Conservation (phyloP, 2,329 filamentous ascomycete species). For the Alternaria triticimaculans region DNA sequence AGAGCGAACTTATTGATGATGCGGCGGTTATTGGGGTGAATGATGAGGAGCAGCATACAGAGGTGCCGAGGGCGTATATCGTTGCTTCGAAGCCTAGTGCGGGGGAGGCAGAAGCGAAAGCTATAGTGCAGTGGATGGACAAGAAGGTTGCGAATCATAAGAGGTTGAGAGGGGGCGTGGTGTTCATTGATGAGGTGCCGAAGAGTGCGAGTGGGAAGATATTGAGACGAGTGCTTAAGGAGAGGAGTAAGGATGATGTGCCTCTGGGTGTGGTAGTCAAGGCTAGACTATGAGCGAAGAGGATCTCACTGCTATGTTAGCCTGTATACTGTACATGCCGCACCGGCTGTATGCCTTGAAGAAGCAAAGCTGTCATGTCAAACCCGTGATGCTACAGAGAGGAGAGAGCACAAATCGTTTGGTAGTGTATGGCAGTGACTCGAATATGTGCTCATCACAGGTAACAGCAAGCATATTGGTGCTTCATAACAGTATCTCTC, state of each 20-base stretch:
- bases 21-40: slow-evolving; percentile 37
- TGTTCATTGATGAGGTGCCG: slow-evolving; percentile 55
- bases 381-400: not conserved
- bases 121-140: slow-evolving; percentile 28
- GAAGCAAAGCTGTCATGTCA: not conserved
- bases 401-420: not conserved
- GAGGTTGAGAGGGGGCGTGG: slow-evolving; percentile 41
- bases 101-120: slow-evolving; percentile 22
- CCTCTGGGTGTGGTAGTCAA: slow-evolving; percentile 19
- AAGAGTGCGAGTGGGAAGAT: slow-evolving; percentile 58
- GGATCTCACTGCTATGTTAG: not conserved
- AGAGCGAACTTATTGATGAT: slow-evolving; percentile 32
- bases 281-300: slow-evolving; percentile 18
- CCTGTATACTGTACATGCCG: not conserved
- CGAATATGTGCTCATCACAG: not conserved
- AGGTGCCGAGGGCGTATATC: slow-evolving; percentile 40
- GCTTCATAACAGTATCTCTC: not conserved
- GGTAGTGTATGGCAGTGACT: not conserved
- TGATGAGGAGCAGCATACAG: slow-evolving; percentile 34
- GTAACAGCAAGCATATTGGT: not conserved
- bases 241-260: slow-evolving; percentile 23
- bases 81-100: slow-evolving; percentile 22
- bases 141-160: slow-evolving; percentile 38
- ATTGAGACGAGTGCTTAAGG: slow-evolving; percentile 42
- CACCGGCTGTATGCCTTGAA: not conserved